These are phyloP conservation scores for Hymenoscyphus scutula DNA, from an alignment of 2,329 filamentous ascomycete genomes.

Conservation along the genomic window DNA sequence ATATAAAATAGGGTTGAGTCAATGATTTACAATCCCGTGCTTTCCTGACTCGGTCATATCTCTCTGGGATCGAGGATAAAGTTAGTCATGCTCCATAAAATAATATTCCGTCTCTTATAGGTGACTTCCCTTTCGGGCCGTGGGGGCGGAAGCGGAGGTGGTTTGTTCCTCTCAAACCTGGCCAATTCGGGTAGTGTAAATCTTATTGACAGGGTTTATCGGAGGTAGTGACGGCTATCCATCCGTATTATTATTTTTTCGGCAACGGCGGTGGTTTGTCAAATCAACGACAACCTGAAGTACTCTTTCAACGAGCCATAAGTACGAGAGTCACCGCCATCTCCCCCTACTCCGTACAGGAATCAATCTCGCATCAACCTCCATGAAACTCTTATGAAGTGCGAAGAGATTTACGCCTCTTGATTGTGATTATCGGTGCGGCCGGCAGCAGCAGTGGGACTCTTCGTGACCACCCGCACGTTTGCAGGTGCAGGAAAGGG, in stretches of 20 bases:
- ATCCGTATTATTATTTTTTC: too few relatives aligned
- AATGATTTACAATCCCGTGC: too few relatives aligned
- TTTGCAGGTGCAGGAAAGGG: background rate
- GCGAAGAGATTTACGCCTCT: background rate
- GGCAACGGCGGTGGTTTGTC: background rate
- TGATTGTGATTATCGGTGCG: background rate
- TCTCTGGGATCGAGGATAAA: background rate
- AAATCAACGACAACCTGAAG: background rate
- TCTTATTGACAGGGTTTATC: background rate
- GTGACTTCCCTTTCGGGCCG: background rate
- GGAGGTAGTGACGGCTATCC: background rate
- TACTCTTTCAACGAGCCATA: background rate
- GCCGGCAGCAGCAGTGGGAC: background rate
- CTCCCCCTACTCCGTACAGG: too few relatives aligned
- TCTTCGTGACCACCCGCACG: background rate
- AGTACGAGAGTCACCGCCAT: background rate
- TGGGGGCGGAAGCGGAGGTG: background rate
- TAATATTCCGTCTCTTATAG: background rate
- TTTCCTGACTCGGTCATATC: too few relatives aligned
- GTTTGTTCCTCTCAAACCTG: too few relatives aligned
- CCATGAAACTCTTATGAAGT: background rate
- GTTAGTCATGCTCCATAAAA: background rate
- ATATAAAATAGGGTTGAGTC: too few relatives aligned
- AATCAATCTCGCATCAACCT: background rate
- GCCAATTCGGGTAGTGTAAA: background rate